phyloP scores from a whole-genome alignment of 2,329 filamentous ascomycete species.

The Gyromitra esculenta region DNA sequence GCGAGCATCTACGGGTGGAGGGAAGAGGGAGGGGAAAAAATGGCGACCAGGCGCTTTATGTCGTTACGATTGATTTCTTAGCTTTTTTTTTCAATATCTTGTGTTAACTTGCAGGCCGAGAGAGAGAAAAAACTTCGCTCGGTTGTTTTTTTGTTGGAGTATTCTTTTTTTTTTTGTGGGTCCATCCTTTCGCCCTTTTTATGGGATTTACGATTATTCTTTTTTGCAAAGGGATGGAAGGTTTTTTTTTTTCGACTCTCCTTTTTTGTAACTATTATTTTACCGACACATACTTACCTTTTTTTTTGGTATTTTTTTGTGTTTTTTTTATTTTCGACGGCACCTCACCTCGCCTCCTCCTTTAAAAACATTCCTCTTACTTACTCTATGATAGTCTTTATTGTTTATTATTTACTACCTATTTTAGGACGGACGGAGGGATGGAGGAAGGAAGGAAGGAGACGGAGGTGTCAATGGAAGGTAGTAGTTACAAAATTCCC shows the following conservation, averaged over 20 bases:
- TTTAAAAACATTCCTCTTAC: too few relatives aligned
- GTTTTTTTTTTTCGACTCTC: neutral
- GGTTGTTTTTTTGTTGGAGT: slow-evolving; percentile 15
- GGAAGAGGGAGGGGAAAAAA: slow-evolving; percentile 2
- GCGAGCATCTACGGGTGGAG: slow-evolving; percentile 1
- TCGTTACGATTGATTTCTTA: slow-evolving; percentile 32
- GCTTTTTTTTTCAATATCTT: neutral
- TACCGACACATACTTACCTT: slow-evolving; percentile 6
- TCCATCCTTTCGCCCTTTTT: slow-evolving; percentile 9
- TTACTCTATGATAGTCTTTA: slow-evolving; percentile 30
- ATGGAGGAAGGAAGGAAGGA: too few relatives aligned
- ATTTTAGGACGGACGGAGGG: neutral
- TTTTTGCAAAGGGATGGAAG: neutral
- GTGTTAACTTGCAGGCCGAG: slow-evolving; percentile 4
- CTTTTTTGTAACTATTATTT: slow-evolving; percentile 16
- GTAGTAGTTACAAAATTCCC: slow-evolving; percentile 17
- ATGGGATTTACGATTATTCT: neutral
- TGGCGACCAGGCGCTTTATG: slow-evolving; percentile 20
- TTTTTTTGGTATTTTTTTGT: neutral
- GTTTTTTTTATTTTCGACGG: slow-evolving; percentile 13
- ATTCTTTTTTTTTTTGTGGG: slow-evolving; percentile 28
- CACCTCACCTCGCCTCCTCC: neutral
- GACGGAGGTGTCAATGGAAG: neutral
- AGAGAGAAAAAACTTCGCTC: neutral
- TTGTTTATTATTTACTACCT: slow-evolving; percentile 43